Percentiles rank a stretch among this genome's conserved stretches.
phyloP scores from a whole-genome alignment of 2,329 filamentous ascomycete genomes.

The Saccharata proteae region DNA sequence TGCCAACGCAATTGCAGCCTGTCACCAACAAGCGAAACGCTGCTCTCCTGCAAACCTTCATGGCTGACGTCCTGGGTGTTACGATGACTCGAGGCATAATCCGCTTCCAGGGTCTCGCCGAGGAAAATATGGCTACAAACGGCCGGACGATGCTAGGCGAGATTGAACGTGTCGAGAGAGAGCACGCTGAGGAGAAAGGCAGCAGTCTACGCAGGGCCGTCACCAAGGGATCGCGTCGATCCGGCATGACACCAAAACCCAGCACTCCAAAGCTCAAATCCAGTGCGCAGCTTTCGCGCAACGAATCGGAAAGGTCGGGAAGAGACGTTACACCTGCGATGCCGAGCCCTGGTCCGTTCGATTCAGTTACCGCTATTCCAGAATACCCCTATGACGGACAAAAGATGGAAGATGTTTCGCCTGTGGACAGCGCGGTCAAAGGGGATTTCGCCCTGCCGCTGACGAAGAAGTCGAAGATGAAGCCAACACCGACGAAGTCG shows the following conservation, averaged over 20 bases:
- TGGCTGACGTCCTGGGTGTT: slow-evolving; percentile 60
- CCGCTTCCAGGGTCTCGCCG: slow-evolving; percentile 55
- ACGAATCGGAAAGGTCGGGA: slow-evolving; percentile 18
- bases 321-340: slow-evolving; percentile 20
- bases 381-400: slow-evolving; percentile 2
- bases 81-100: slow-evolving; percentile 55
- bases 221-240: slow-evolving; percentile 24
- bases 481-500: slow-evolving; percentile 8
- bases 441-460: slow-evolving; percentile 13
- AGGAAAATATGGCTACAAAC: slow-evolving; percentile 60
- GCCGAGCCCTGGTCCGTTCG: slow-evolving; percentile 22
- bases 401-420: slow-evolving; percentile 8
- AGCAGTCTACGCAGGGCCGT: slow-evolving; percentile 30
- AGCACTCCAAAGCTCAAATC: slow-evolving; percentile 20
- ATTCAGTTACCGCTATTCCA: slow-evolving; percentile 20
- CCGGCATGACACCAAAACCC: slow-evolving; percentile 17
- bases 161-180: slow-evolving; percentile 46
- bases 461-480: slow-evolving; percentile 10
- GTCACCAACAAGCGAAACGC: slow-evolving; percentile 73
- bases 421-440: slow-evolving; percentile 14
- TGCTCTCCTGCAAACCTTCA: slow-evolving; percentile 61
- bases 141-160: slow-evolving; percentile 59
- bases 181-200: slow-evolving; percentile 29
- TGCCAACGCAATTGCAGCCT: slow-evolving; percentile 56
- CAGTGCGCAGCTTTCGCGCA: slow-evolving; percentile 23